phyloP scores from a whole-genome alignment of 2,329 filamentous ascomycete genomes.

The Juglanconis sp. region DNA sequence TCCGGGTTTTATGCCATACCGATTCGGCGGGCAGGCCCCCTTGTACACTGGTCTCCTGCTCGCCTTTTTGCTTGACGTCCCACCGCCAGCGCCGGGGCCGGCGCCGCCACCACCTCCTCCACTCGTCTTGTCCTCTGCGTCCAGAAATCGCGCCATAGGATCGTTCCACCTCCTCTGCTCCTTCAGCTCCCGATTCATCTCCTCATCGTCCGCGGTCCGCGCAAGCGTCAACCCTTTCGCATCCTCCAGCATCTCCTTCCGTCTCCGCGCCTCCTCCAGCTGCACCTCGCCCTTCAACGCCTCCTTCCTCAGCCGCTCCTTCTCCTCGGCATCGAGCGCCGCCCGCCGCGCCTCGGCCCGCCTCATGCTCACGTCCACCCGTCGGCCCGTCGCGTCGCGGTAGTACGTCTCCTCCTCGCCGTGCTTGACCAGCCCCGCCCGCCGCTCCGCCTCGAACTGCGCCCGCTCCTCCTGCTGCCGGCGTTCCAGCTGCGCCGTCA shows the following conservation, averaged over 20 bases:
- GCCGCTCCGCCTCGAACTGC: constrained; percentile 28
- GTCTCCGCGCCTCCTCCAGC: constrained; percentile 59
- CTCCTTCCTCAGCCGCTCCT: constrained; percentile 63
- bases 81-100: constrained; percentile 1
- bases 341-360: constrained; percentile 75
- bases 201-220: constrained; percentile 76
- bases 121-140: constrained; percentile 39
- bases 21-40: constrained; percentile 80
- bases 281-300: constrained; percentile 80
- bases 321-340: constrained; percentile 66
- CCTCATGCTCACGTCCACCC: constrained; percentile 90
- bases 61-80: constrained; percentile 25
- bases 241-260: constrained; percentile 69
- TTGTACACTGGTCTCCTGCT: constrained; percentile 65
- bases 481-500: constrained; percentile 65
- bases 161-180: constrained; percentile 84
- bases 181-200: constrained; percentile 80
- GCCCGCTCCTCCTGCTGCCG: constrained; percentile 39
- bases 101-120: constrained; percentile 17
- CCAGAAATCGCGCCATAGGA: constrained; percentile 79
- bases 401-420: constrained; percentile 78
- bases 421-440: constrained; percentile 32
- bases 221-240: constrained; percentile 81
- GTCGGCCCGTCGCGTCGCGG: constrained; percentile 88
- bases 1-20: constrained; percentile 89